Base-by-base conservation (phyloP, 805 yeast species). In the Yamadazyma philogaea region DNA sequence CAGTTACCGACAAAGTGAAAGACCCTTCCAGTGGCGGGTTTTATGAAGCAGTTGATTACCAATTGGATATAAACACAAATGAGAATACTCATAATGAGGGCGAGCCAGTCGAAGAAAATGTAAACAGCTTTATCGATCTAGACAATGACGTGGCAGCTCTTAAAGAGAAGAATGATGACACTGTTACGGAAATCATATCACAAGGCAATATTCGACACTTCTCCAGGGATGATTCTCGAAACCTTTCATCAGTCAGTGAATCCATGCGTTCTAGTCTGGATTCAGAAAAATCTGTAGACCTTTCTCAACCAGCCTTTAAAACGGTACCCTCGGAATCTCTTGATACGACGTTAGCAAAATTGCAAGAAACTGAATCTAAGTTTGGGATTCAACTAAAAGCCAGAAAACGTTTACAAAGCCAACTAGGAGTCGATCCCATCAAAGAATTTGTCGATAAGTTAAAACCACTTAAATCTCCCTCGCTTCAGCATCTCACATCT, bases 271-370 rank as follows among this genome's bases (percentile, higher is more conserved):
- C 5, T 7, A n/a, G 12, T 7, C 28, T 24, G 28, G 14, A 17
- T 4, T 7, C 35, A 17, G 18, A 17, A 15, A 30, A 18, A 16
- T 37, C 40, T 10, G 34, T 30, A 27, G 45, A 39, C 16, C 32
- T 39, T 10, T 43, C 32, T 4, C 37, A 50, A 4, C 68, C 68
- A 1, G 33, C 54, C 3, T 64, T 64, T 51, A 56, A 42, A 43
- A 56, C 68, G 1, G 46, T 64, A 5, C 37, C 50, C 32, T 51
- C 48, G 16, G 66, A 63, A 46, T 49, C 50, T 11, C 64, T 65
- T 10, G 55, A 58, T 37, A 51, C 34, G 0, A 50, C 51, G 3
- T 44, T 63, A 15, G 32, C 40, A 12, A 49, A 56, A 26, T 51
- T 62, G 20, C 49, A 45, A 39, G 57, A 52, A 22, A 53, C 56